Evolutionary conservation across 352 stramenopile species (phyloP).

Genomic region (Halophytophthora polymorphica): DNA sequence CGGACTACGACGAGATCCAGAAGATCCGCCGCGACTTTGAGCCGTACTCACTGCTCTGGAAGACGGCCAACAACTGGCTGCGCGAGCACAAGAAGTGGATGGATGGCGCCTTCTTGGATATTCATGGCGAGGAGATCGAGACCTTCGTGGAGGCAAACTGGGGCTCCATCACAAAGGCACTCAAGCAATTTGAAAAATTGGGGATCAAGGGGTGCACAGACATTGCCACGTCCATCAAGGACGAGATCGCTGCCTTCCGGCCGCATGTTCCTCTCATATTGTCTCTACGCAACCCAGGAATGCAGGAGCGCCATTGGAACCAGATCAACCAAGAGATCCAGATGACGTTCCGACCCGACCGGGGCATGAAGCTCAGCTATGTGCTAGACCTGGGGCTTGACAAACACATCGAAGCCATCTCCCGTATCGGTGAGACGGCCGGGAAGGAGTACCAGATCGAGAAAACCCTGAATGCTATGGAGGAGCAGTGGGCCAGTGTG

Average conservation of each 20-base stretch:
- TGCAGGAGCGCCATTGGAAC: conserved; percentile 93
- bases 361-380: conserved; percentile 79
- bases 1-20: conserved; percentile 89
- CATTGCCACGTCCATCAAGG: conserved; percentile 87
- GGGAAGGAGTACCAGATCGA: conserved; percentile 96
- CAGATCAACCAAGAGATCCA: conserved; percentile 88
- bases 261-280: conserved; percentile 89
- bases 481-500: conserved; percentile 86
- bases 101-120: conserved; percentile 84
- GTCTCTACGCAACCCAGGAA: conserved; percentile 89
- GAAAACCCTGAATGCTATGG: conserved; percentile 91
- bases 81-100: conserved; percentile 92
- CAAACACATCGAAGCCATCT: conserved; percentile 85
- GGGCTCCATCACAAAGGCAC: conserved; percentile 82
- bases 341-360: conserved; percentile 82
- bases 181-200: conserved; percentile 93
- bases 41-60: conserved; percentile 93
- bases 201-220: conserved; percentile 81
- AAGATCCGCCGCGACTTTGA: conserved; percentile 92
- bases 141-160: conserved; percentile 84
- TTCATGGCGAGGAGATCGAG: conserved; percentile 92
- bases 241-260: conserved; percentile 88
- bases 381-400: conserved; percentile 85
- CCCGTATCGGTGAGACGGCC: conserved; percentile 90
- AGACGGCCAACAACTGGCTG: conserved; percentile 89